Conservation (phyloP, 2,329 filamentous ascomycete species). For the Fusarium miscanthi region DNA sequence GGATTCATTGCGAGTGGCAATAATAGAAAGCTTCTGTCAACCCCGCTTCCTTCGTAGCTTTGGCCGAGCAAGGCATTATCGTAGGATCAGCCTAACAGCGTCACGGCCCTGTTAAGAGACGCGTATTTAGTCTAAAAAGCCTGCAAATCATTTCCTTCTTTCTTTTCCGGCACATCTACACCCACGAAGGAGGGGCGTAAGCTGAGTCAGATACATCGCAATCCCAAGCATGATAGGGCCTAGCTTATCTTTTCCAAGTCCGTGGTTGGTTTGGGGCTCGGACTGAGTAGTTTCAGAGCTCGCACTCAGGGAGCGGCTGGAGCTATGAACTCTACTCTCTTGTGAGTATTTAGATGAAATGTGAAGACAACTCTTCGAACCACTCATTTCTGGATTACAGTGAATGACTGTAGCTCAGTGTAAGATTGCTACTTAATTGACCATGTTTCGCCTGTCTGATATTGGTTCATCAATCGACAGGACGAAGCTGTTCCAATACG, state of each 20-base stretch:
- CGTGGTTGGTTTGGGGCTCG: background rate
- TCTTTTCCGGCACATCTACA: background rate
- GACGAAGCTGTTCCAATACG: background rate
- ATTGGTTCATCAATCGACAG: background rate
- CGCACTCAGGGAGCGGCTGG: background rate
- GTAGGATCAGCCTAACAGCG: background rate
- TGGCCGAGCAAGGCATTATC: background rate
- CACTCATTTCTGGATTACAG: no score
- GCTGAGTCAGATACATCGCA: background rate
- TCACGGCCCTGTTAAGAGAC: background rate
- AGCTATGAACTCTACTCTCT: background rate
- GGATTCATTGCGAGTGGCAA: background rate
- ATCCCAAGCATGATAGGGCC: background rate
- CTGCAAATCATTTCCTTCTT: background rate
- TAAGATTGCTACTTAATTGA: no score
- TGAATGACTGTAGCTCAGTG: background rate
- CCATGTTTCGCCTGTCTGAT: background rate
- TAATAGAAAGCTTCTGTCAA: background rate
- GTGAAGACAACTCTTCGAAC: background rate
- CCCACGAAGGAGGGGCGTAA: background rate
- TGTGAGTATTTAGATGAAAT: background rate
- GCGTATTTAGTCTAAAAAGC: background rate
- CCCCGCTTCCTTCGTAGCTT: background rate
- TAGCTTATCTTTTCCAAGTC: background rate
- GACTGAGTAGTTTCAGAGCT: background rate